Conservation (phyloP, 2,329 filamentous ascomycete species). For the Exophiala sideris region DNA sequence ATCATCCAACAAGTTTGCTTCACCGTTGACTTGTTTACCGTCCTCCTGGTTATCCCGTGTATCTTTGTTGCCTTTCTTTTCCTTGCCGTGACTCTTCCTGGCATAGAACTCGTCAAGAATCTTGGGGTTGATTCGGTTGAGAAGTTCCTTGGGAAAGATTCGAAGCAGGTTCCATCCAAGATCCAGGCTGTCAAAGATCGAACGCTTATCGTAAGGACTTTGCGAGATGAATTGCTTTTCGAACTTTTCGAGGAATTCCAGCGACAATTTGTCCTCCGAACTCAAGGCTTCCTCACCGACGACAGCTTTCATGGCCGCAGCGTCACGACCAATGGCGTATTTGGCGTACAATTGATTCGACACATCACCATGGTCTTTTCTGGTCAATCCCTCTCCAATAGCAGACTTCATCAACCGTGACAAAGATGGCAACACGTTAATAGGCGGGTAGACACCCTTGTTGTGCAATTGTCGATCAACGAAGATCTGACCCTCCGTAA, state of each 20-base stretch:
- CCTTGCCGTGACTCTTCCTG: constrained; percentile 35
- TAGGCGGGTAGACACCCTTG: constrained; percentile 96
- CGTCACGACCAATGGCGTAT: constrained; percentile 98
- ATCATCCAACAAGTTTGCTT: constrained; percentile 24
- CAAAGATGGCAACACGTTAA: constrained; percentile 96
- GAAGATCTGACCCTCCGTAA: constrained; percentile 98
- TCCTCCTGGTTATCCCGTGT: constrained; percentile 41
- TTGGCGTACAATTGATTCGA: constrained; percentile 99
- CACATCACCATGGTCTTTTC: constrained; percentile 95
- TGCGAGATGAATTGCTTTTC: constrained; percentile 93
- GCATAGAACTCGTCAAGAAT: constrained; percentile 78
- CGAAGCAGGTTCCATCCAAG: constrained; percentile 93
- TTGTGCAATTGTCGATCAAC: constrained; percentile 91
- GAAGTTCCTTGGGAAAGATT: constrained; percentile 95
- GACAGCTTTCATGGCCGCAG: constrained; percentile 96
- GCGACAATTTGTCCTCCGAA: constrained; percentile 91
- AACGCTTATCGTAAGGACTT: constrained; percentile 85
- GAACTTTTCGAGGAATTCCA: constrained; percentile 98
- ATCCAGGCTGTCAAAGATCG: constrained; percentile 90
- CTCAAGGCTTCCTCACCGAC: constrained; percentile 97
- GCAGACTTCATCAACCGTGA: constrained; percentile 99
- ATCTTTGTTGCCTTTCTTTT: constrained; percentile 41
- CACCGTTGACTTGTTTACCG: constrained; percentile 29
- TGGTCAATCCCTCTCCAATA: constrained; percentile 94
- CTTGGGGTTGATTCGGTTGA: constrained; percentile 90